These are phyloP conservation scores for Echria macrotheca DNA, from an alignment of 495 filamentous ascomycete genomes.

Conservation along the genomic window DNA sequence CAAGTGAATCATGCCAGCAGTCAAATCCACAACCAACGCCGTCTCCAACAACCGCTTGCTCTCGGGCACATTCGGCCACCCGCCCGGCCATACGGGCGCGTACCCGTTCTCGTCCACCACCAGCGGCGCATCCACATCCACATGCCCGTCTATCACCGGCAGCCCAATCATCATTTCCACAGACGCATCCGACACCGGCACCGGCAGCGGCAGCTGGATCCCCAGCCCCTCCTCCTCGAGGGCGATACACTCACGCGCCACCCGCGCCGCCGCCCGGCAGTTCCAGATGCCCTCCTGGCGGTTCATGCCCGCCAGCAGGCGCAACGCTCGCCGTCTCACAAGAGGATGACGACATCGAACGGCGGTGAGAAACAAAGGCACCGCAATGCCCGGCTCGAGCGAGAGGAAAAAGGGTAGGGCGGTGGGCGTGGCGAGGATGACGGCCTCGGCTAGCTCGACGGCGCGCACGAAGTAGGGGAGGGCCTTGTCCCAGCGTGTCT, in stretches of 20 bases:
- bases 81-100: not conserved
- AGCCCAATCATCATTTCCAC: no score
- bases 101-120: not conserved
- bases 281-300: conserved; percentile 23
- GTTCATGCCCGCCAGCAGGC: conserved; percentile 12
- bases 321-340: conserved; percentile 12
- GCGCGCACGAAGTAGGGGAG: conserved; percentile 8
- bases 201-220: conserved; percentile 4
- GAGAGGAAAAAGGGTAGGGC: conserved; percentile 18
- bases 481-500: conserved; percentile 11
- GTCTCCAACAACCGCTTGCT: no score
- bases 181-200: not conserved
- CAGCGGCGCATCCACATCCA: not conserved
- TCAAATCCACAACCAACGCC: no score
- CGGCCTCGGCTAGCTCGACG: conserved; percentile 4
- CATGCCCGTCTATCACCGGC: not conserved
- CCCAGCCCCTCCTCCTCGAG: conserved; percentile 18
- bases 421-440: conserved; percentile 2
- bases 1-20: no score
- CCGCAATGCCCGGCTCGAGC: conserved; percentile 17
- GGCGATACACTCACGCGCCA: conserved; percentile 10
- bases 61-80: conserved; percentile 13
- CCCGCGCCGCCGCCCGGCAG: conserved; percentile 5
- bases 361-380: conserved; percentile 13
- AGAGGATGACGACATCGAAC: conserved; percentile 18